Base-by-base conservation (phyloP, 257 asterid species). In the Striga asiatica region DNA sequence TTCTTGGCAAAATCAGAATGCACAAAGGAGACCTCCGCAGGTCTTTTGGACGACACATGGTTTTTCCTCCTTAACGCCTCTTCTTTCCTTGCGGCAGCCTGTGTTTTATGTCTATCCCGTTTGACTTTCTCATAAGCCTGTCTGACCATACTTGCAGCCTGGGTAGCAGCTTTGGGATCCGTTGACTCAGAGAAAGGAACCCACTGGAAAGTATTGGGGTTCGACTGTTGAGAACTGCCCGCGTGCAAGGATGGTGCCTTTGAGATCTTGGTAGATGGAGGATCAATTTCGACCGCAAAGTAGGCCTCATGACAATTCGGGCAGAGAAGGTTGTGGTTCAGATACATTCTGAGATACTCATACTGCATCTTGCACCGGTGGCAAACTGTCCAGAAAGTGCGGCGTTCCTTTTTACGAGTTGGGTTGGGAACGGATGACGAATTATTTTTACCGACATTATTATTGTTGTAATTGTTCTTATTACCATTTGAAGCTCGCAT, bases 231-330 rank as follows among this genome's bases (percentile, higher is more conserved):
- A 23, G 50, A 47, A 70, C 31, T 65, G 73, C 57, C 68, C 63
- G 65, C 56, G 58, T 0, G 35, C 58, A n/a, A 39, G 62, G 71
- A 45, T 41, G 75, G 41, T 28, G 35, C 6, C 69, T 70, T 83
- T 11, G 76, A 60, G 43, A 67, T 56, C 63, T 64, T 70, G 35
- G 72, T 65, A 22, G 79, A 62, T 19, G 94, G 88, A 35, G 94
- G 76, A 20, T 64, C 65, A 19, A 80, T 81, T 66, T 84, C 92
- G 12, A 68, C 67, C 2, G 94, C 94, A 66, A 71, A 81, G 52
- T 79, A 84, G 50, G 94, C 92, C 67, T 81, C 94, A 5, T 70
- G 78, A 66, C 94, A 84, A 71, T 81, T 75, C 50, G 94, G 94
- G 66, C 94, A 84, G 47, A 84, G 76, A 61, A 84, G 92, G 74